Percentiles rank a stretch among this genome's conserved stretches.
Evolutionary conservation across 805 yeast genomes (phyloP).

Genomic region (Huiozyma naganishii): DNA sequence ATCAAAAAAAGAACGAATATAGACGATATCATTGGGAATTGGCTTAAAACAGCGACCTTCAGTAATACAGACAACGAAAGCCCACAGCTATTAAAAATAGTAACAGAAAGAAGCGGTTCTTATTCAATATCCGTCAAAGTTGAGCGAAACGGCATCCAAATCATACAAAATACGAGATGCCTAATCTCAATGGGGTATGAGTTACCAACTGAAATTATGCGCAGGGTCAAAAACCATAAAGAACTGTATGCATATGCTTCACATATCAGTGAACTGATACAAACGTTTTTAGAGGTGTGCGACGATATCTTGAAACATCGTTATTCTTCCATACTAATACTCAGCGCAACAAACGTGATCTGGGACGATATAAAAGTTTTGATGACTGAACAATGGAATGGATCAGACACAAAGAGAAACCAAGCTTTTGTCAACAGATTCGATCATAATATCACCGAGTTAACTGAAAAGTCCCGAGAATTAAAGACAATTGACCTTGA

Average conservation of each 20-base stretch:
- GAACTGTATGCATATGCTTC: slow-evolving; percentile 48
- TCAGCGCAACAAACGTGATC: no score
- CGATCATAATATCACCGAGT: background rate
- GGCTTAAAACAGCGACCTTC: slow-evolving; percentile 34
- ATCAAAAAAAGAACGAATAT: slow-evolving; percentile 40
- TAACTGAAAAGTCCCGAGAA: slow-evolving; percentile 26
- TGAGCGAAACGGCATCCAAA: slow-evolving; percentile 32
- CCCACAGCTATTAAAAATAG: slow-evolving; percentile 34
- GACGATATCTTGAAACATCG: slow-evolving; percentile 28
- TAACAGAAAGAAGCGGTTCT: slow-evolving; percentile 15
- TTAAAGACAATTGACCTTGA: no score
- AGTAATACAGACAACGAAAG: slow-evolving; percentile 12
- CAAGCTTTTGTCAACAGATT: background rate
- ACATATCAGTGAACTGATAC: slow-evolving; percentile 41
- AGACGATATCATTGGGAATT: slow-evolving; percentile 32
- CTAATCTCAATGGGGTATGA: slow-evolving; percentile 40
- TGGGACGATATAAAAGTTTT: no score
- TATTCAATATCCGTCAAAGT: slow-evolving; percentile 39
- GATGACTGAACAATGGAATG: no score
- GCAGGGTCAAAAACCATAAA: slow-evolving; percentile 40
- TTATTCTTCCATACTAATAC: slow-evolving; percentile 31
- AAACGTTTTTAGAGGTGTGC: slow-evolving; percentile 29
- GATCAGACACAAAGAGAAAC: no score
- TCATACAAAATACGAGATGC: slow-evolving; percentile 45
- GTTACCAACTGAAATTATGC: slow-evolving; percentile 42